These are phyloP conservation scores for Neopestalotiopsis clavispora DNA, from an alignment of 2,329 filamentous ascomycete species.

Conservation along the genomic window DNA sequence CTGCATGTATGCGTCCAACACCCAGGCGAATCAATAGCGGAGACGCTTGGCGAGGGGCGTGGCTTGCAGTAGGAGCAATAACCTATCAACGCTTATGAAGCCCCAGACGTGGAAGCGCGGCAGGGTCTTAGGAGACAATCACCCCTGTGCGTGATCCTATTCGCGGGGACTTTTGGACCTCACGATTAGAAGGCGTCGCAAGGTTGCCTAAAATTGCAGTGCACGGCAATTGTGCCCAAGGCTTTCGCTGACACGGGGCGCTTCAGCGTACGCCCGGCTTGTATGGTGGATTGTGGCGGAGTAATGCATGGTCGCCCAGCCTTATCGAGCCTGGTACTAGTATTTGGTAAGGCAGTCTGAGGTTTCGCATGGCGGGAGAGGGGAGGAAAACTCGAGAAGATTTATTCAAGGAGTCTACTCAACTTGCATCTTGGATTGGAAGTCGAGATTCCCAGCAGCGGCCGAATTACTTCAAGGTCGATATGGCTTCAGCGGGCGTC, in stretches of 20 bases:
- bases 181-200: not conserved
- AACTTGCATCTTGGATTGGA: not conserved
- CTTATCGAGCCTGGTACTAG: not conserved
- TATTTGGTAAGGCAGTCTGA: not conserved
- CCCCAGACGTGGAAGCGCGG: no score
- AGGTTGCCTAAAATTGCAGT: conserved; percentile 5
- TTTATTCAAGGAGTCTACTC: not conserved
- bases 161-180: conserved; percentile 4
- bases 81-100: conserved; percentile 8
- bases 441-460: not conserved
- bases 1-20: not conserved
- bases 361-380: not conserved
- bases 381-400: not conserved
- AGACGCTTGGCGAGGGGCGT: not conserved
- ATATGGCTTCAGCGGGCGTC: not conserved
- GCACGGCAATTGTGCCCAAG: not conserved
- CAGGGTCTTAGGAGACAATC: no score
- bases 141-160: not conserved
- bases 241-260: not conserved
- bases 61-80: not conserved
- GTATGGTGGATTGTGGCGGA: conserved; percentile 9
- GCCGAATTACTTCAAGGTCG: not conserved
- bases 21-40: no score
- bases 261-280: conserved; percentile 3
- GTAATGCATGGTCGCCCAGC: conserved; percentile 10